Conservation (phyloP, 345 rosid species). For the Lepidium didymum region DNA sequence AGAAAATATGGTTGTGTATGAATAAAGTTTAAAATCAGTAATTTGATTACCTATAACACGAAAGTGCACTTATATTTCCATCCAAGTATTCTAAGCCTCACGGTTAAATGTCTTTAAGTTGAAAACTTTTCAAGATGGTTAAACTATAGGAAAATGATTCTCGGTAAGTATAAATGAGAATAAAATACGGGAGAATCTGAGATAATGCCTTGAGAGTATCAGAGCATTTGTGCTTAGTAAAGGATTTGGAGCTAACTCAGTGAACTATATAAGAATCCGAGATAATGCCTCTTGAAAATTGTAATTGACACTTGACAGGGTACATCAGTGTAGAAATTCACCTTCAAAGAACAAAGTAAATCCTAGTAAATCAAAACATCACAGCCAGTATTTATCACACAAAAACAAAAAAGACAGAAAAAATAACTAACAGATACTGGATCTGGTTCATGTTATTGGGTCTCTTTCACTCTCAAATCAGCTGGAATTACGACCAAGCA, state of each 20-base stretch:
- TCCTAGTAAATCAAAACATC: not conserved
- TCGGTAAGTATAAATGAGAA: too few relatives aligned
- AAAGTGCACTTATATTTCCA: too few relatives aligned
- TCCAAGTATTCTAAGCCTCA: too few relatives aligned
- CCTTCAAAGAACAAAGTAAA: not conserved
- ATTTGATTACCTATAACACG: too few relatives aligned
- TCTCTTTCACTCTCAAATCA: constrained; percentile 16
- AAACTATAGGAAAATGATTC: too few relatives aligned
- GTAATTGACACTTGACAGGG: not conserved
- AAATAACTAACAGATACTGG: not conserved
- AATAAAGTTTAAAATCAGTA: too few relatives aligned
- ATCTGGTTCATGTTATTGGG: not conserved
- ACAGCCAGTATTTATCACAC: not conserved
- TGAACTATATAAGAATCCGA: not conserved
- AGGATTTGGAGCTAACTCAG: not conserved
- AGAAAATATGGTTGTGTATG: too few relatives aligned
- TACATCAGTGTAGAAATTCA: not conserved
- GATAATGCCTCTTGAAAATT: not conserved
- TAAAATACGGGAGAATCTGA: too few relatives aligned
- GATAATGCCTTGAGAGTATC: not conserved
- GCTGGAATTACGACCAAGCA: constrained; percentile 36
- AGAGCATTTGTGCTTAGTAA: not conserved
- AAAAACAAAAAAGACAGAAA: not conserved
- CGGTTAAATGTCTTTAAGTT: too few relatives aligned
- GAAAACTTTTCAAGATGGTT: too few relatives aligned